These are phyloP conservation scores for Fraxinus floribunda DNA, from an alignment of 305 asterid species.

Conservation along the genomic window DNA sequence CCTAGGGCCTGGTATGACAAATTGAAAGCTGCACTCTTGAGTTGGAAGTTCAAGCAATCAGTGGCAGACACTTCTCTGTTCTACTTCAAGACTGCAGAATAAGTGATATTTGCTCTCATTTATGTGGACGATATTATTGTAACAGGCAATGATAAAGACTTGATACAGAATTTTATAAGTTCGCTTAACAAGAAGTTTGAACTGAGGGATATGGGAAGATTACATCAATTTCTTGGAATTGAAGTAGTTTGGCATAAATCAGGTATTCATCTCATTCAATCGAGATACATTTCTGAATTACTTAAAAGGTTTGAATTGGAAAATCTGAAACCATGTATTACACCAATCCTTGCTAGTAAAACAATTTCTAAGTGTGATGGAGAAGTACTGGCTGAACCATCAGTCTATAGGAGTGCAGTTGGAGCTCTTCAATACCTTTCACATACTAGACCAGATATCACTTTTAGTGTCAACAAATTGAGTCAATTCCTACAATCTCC, in stretches of 20 bases:
- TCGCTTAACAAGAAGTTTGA: not conserved
- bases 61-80: not conserved
- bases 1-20: not conserved
- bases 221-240: not conserved
- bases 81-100: not conserved
- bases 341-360: not conserved
- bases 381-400: not conserved
- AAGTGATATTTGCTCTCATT: not conserved
- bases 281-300: too few relatives aligned
- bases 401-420: not conserved
- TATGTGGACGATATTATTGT: not conserved
- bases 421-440: not conserved
- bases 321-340: not conserved
- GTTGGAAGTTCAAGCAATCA: not conserved
- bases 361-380: not conserved
- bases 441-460: not conserved
- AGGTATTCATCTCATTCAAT: too few relatives aligned
- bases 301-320: not conserved
- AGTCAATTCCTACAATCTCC: not conserved
- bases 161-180: not conserved
- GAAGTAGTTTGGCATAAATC: not conserved
- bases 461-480: too few relatives aligned
- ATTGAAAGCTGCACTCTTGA: not conserved
- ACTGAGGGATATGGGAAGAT: not conserved
- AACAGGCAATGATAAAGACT: not conserved